Percentiles rank a stretch among this genome's conserved stretches.
phyloP scores from a whole-genome alignment of 164 flowering plant genomes.

The Sedum album region DNA sequence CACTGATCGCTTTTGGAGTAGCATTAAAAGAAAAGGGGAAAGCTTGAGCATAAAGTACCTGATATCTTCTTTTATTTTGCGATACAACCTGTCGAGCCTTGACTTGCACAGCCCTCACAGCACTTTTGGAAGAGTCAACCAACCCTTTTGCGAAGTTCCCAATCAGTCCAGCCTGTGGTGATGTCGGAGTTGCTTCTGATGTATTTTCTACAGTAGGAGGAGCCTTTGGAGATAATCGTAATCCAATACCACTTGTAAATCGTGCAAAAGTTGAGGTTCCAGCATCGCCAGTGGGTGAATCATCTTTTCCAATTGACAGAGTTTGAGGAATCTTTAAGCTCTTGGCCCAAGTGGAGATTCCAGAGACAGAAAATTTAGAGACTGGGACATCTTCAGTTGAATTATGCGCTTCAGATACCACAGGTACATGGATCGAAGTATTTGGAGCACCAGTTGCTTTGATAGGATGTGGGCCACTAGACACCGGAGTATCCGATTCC shows the following conservation, averaged over 20 bases:
- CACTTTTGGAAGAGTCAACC: constrained; percentile 85
- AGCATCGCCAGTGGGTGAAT: constrained; percentile 36
- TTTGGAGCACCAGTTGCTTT: neutral
- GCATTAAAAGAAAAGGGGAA: neutral
- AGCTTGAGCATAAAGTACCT: constrained; percentile 3
- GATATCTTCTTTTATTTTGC: neutral
- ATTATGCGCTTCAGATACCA: neutral
- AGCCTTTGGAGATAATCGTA: constrained; percentile 65
- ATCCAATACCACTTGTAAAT: constrained; percentile 69
- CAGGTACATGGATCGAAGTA: neutral
- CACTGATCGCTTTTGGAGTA: neutral
- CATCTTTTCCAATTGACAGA: constrained; percentile 32
- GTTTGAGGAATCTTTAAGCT: constrained; percentile 71
- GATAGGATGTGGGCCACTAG: neutral
- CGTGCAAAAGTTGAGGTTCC: constrained; percentile 75
- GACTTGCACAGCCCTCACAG: constrained; percentile 92
- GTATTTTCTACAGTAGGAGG: constrained; percentile 36
- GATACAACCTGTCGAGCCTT: constrained; percentile 91
- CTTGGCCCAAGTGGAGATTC: constrained; percentile 80
- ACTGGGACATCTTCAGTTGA: constrained; percentile 6
- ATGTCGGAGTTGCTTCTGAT: constrained; percentile 27
- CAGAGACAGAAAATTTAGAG: constrained; percentile 49
- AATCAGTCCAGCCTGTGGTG: constrained; percentile 53
- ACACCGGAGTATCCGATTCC: neutral
- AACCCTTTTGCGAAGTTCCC: constrained; percentile 80